Evolutionary conservation across 2,329 filamentous ascomycete genomes (phyloP), one percentile per base, ranked within the genome.

Genomic region (Colletotrichum sojae): DNA sequence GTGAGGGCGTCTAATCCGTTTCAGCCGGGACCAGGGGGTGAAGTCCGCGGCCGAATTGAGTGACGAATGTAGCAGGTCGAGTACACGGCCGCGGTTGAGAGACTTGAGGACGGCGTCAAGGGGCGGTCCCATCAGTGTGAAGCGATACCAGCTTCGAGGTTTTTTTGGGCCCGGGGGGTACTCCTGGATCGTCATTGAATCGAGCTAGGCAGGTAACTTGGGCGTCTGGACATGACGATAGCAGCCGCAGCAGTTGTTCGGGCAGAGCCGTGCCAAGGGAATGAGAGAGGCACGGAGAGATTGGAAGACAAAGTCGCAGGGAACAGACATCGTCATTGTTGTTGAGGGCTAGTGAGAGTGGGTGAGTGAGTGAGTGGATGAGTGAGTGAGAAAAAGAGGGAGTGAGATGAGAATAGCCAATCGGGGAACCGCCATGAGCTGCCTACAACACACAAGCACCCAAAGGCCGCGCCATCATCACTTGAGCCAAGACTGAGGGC

Each of bases 91-190:
- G 36, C 39, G 62, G 51, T 49, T 18, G 22, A 51, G 27, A 15
- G 56, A 66, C 66, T 27, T 66, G 39, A 13, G 22, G 49, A 40
- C 51, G 43, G 55, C 39, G 66, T 69, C 65, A 54, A 68, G 60
- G 60, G 60, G 46, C 54, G 18, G 53, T 49, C 43, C 49, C 61
- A 53, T 58, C 61, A 27, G 55, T 57, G 49, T 59, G 61, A 65
- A 48, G 66, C 45, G 54, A 59, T 65, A 69, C 66, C 64, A 55
- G 53, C 48, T n/a, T 43, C 62, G 25, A 66, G 43, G 51, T 69
- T 61, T 69, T 66, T 66, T 22, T 40, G 46, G 49, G 49, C 49
- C 43, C 25, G 54, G 51, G 54, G 54, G 66, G 48, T 60, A 60
- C 61, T 69, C 61, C 55, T 69, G 61, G 49, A 55, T 49, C 20